These are phyloP conservation scores for Cornus florida DNA, from an alignment of 148 eudicot genomes.

Conservation along the genomic window DNA sequence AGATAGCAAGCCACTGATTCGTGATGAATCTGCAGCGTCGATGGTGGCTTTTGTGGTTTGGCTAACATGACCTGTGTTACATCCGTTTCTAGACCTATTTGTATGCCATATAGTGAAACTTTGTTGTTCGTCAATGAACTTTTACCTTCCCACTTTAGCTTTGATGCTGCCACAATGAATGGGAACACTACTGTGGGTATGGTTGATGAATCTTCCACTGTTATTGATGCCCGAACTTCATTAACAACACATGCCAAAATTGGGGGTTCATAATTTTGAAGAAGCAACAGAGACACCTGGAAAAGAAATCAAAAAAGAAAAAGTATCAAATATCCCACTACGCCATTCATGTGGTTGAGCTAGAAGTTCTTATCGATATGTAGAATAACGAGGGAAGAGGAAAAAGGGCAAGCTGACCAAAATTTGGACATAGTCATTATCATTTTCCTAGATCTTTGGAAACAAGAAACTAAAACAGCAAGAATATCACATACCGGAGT, in stretches of 20 bases:
- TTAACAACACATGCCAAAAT: conserved; percentile 64
- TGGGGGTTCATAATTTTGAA: conserved; percentile 65
- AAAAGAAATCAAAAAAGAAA: background rate
- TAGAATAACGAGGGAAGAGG: background rate
- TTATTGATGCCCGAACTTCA: conserved; percentile 56
- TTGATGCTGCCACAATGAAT: conserved; percentile 48
- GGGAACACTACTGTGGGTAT: conserved; percentile 52
- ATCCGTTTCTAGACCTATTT: conserved; percentile 55
- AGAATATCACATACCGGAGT: too few species aligned
- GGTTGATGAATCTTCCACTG: conserved; percentile 33
- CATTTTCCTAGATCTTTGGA: background rate
- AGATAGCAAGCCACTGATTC: conserved; percentile 70
- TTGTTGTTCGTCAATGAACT: conserved; percentile 22
- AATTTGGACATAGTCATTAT: background rate
- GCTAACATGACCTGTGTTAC: conserved; percentile 33
- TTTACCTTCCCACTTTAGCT: conserved; percentile 60
- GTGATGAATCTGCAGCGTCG: conserved; percentile 55
- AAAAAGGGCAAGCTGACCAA: background rate
- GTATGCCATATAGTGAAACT: conserved; percentile 45
- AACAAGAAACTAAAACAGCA: conserved; percentile 7
- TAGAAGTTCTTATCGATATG: background rate
- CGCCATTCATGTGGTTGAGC: background rate
- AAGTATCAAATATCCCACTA: background rate
- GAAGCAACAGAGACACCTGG: conserved; percentile 67
- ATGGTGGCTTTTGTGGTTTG: conserved; percentile 49